phyloP scores from a whole-genome alignment of 2,329 filamentous ascomycete genomes.

The Alternaria conjuncta region DNA sequence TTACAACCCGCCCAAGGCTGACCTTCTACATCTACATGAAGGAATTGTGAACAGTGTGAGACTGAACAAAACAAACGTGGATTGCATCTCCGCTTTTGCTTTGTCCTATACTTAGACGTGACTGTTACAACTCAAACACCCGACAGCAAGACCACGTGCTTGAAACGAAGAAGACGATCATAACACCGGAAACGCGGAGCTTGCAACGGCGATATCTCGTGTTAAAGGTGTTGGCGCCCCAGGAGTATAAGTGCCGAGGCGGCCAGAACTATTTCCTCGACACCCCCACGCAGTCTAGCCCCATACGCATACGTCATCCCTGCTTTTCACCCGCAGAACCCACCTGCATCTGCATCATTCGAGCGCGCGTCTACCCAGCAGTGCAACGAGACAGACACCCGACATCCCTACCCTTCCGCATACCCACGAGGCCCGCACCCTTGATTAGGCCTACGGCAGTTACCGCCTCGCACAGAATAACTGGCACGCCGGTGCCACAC shows the following conservation, averaged over 20 bases:
- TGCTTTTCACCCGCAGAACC: slow-evolving; percentile 9
- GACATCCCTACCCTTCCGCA: slow-evolving; percentile 1
- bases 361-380: slow-evolving; percentile 13
- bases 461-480: slow-evolving; percentile 1
- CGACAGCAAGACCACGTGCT: background rate
- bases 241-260: background rate
- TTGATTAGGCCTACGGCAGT: background rate
- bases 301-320: slow-evolving; percentile 26
- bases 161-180: background rate
- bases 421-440: background rate
- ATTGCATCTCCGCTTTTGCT: background rate
- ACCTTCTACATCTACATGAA: background rate
- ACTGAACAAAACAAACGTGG: background rate
- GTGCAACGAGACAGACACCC: slow-evolving; percentile 20
- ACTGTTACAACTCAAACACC: background rate
- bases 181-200: background rate
- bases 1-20: background rate
- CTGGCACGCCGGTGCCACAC: slow-evolving; percentile 1
- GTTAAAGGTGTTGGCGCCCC: background rate
- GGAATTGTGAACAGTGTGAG: background rate
- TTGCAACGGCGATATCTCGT: background rate
- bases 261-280: background rate
- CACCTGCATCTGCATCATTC: slow-evolving; percentile 12
- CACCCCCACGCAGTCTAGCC: slow-evolving; percentile 12
- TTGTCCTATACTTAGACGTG: background rate